Evolutionary conservation across 352 stramenopile species (phyloP).

Genomic region (Phytopythium boreale): DNA sequence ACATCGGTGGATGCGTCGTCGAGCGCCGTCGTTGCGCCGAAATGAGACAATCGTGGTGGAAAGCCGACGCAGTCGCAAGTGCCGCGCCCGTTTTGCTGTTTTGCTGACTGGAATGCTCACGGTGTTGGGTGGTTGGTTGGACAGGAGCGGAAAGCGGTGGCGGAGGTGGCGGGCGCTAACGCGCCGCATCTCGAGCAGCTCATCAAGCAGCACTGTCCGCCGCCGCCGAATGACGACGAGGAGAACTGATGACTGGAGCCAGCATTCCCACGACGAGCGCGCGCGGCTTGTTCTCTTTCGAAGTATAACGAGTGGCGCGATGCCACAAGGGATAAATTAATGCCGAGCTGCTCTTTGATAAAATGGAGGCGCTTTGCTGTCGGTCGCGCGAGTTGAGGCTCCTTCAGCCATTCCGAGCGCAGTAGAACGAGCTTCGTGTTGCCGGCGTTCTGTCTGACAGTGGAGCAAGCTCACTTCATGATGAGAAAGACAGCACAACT

Average conservation of each 20-base stretch:
- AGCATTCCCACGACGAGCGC: neutral
- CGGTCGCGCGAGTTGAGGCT: neutral
- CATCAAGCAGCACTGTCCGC: constrained; percentile 59
- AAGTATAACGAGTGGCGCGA: neutral
- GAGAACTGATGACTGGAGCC: constrained; percentile 20
- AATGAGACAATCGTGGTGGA: constrained; percentile 5
- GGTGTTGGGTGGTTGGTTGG: constrained; percentile 1
- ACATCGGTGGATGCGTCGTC: neutral
- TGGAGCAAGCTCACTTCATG: neutral
- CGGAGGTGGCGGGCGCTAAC: constrained; percentile 56
- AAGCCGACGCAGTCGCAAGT: constrained; percentile 6
- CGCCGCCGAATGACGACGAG: constrained; percentile 47
- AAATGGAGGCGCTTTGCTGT: neutral
- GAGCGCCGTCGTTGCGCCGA: constrained; percentile 1
- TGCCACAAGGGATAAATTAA: neutral
- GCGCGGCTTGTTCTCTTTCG: neutral
- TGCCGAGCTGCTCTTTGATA: neutral
- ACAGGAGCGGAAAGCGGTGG: constrained; percentile 60
- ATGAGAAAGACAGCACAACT: neutral
- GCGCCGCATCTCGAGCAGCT: constrained; percentile 59
- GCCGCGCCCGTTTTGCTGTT: neutral
- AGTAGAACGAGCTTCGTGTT: neutral
- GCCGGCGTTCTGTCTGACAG: neutral
- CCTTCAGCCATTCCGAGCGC: neutral
- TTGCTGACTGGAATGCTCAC: neutral